Base-by-base conservation (phyloP, 208 protist species). In the Tritrichomonas musculus region DNA sequence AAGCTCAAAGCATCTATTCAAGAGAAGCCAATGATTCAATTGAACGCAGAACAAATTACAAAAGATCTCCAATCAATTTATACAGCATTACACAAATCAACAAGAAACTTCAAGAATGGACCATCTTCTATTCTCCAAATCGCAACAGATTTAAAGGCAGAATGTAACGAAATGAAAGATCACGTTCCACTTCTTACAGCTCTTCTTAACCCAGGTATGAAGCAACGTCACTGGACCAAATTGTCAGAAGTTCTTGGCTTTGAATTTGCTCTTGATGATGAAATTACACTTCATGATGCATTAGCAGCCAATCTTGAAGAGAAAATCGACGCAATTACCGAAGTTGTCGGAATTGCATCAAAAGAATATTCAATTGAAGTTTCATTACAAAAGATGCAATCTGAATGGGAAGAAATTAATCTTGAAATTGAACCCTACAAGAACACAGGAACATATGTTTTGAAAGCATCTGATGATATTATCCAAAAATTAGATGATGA, bases 351-450 rank as follows among this genome's bases (percentile, higher is more conserved):
- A 0, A 95, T 96, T 36, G 98, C 98, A 44, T 97, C 96, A 17
- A 97, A 98, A 95, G 98, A 99, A 96, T 97, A 97, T 94, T 97
- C 97, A 69, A 97, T 99, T 95, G 97, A 98, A 95, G 96, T 98
- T 94, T 96, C 98, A 93, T 97, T 99, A 69, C 97, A 98, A 94
- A 98, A 97, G 95, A 98, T 99, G 75, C 82, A 94, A 53, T 73
- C 75, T 2, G 92, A 94, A 14, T 97, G 96, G 96, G 44, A 82
- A 53, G 60, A 66, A n/a, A 39, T 94, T 39, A 33, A 95, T 36
- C 95, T 96, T 36, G 94, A 94, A 9, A 75, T 95, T n/a, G n/a
- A 93, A 11, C 49, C 94, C 13, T 96, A 96, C 69, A 93, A 94
- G 96, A 97, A 92, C 96, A 98, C 95, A 92, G 95, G 64, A 41